Evolutionary conservation across 2,329 filamentous ascomycete species (phyloP).

Genomic region (Pseudogymnoascus sp.): DNA sequence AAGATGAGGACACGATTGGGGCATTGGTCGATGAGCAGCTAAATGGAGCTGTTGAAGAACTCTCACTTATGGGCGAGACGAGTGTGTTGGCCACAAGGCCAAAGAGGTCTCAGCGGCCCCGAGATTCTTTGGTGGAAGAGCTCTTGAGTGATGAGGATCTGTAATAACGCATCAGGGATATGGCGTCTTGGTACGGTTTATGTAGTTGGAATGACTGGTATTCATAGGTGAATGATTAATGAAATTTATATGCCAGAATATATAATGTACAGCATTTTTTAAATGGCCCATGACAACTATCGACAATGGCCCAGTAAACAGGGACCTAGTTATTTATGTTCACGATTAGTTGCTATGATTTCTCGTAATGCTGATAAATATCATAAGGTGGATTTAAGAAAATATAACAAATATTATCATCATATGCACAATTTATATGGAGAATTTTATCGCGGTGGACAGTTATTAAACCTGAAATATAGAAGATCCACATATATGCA

Average conservation of each 20-base stretch:
- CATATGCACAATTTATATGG: neutral
- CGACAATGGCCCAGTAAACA: neutral
- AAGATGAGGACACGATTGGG: constrained; percentile 7
- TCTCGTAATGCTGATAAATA: neutral
- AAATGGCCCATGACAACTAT: neutral
- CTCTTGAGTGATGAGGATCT: constrained; percentile 27
- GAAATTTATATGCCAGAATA: neutral
- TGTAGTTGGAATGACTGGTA: neutral
- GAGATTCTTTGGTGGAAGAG: constrained; percentile 24
- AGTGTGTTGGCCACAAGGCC: constrained; percentile 6
- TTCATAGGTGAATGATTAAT: constrained; percentile 7
- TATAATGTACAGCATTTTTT: neutral
- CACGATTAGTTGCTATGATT: neutral
- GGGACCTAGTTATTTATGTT: neutral
- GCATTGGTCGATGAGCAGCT: neutral
- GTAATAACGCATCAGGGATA: neutral
- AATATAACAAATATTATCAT: neutral
- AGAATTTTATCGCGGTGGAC: neutral
- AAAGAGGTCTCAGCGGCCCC: neutral
- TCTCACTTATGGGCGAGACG: neutral
- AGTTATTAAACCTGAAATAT: neutral
- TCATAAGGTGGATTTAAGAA: neutral
- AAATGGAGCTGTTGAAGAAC: neutral
- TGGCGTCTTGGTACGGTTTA: neutral
- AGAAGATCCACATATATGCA: neutral